Percentiles rank a stretch among this genome's conserved stretches.
Conservation (phyloP, 2,329 filamentous ascomycete genomes). For the Xylariaceae sp. region DNA sequence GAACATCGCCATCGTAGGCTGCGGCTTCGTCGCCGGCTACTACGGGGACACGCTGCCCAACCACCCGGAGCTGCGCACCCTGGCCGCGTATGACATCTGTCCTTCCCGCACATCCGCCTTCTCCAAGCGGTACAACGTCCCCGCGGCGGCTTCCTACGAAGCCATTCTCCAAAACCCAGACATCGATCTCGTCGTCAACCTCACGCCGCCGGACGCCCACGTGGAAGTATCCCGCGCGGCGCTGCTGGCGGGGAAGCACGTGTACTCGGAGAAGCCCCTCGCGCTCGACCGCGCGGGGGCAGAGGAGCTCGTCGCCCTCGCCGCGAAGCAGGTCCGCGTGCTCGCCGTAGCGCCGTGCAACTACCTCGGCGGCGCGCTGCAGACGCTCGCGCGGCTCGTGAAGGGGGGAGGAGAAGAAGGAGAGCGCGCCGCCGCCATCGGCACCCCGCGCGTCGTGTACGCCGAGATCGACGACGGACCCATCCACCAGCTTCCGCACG, state of each 20-base stretch:
- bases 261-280: background rate
- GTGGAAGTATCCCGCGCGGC: background rate
- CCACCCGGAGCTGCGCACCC: background rate
- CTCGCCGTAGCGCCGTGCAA: background rate
- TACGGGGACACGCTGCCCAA: background rate
- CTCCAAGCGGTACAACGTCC: background rate
- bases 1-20: background rate
- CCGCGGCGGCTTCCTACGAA: background rate
- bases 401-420: too few relatives aligned
- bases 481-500: background rate
- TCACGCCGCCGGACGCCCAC: background rate
- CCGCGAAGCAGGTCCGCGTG: background rate
- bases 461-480: background rate
- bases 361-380: background rate
- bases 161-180: background rate
- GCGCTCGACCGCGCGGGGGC: background rate
- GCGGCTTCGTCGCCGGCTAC: background rate
- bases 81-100: background rate
- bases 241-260: background rate
- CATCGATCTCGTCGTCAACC: background rate
- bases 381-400: background rate
- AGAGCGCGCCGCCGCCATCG: too few relatives aligned
- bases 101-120: background rate
- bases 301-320: background rate
- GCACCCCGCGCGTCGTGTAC: background rate